Evolutionary conservation across 164 flowering plant species (phyloP), one percentile per base, ranked within the genome.

Genomic region (Cinnamomum micranthum): DNA sequence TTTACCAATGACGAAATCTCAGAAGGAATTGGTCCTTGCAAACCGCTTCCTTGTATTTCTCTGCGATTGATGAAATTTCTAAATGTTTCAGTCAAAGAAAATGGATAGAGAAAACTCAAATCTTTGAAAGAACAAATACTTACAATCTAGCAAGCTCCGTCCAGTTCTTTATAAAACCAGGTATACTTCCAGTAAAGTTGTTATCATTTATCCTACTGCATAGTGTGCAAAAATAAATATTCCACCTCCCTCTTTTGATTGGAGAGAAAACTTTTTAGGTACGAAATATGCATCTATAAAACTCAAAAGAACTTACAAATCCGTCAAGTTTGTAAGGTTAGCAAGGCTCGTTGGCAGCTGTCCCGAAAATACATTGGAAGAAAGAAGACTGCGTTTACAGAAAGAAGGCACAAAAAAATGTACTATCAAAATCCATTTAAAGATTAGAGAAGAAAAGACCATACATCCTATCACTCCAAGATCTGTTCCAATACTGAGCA

Each of bases 21-120:
- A 59, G 86, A 65, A 22, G 97, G 97, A 78, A 90, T 89, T 3
- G 94, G 97, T 3, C 94, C 94, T 68, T 72, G 75, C 31, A 90
- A 69, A 69, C 93, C 93, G 81, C 87, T 90, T 27, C 87, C 92
- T 50, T 82, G 82, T 81, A 92, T 83, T 74, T 82, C 89, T 82
- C 97, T 92, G 74, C 35, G 19, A 73, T 58, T 20, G 31, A 50
- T 27, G 9, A 65, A 10, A 17, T 65, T 25, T 25, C n/a, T 24
- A 65, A 6, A 27, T 6, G 13, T 24, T 33, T 65, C 20, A 50
- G 63, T 28, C 35, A 70, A 2, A 50, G 33, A 4, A n/a, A 64
- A 5, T 7, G 3, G 20, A 20, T 14, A 13, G 2, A 13, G 25
- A 28, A 58, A n/a, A n/a, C n/a, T 28, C 31, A 2, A 15, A 33